Conservation (phyloP, 225 moss, liverwort and hornwort genomes). For the Neckera pumila region DNA sequence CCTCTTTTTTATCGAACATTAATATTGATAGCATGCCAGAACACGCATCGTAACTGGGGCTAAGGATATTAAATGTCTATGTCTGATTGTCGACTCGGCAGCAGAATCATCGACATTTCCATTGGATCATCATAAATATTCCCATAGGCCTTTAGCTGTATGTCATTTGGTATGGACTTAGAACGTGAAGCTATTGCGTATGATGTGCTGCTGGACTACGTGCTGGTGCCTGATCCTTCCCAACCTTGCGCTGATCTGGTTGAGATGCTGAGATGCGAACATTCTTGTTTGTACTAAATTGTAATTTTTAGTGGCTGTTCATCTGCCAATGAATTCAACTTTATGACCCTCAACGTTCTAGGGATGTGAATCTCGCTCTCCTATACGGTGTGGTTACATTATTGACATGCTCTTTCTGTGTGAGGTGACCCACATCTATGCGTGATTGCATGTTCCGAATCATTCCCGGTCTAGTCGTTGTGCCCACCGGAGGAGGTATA, state of each 20-base stretch:
- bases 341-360: not conserved
- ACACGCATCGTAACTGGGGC: conserved; percentile 5
- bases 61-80: not conserved
- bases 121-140: conserved; percentile 10
- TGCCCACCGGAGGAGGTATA: no score
- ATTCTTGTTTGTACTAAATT: conserved; percentile 14
- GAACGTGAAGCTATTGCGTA: not conserved
- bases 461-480: not conserved
- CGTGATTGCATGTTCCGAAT: not conserved
- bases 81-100: not conserved
- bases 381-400: not conserved
- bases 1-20: not conserved
- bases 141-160: not conserved
- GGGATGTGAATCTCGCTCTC: not conserved
- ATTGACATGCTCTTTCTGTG: not conserved
- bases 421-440: not conserved
- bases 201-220: not conserved
- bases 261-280: not conserved
- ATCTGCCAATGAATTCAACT: conserved; percentile 6
- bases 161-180: not conserved
- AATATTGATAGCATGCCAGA: conserved; percentile 11
- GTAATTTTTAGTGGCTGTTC: conserved; percentile 16
- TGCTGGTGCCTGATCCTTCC: not conserved
- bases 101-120: not conserved
- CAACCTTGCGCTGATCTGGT: not conserved